Conservation (phyloP, 768 basidiomycete species). For the Boletus barrowsii region DNA sequence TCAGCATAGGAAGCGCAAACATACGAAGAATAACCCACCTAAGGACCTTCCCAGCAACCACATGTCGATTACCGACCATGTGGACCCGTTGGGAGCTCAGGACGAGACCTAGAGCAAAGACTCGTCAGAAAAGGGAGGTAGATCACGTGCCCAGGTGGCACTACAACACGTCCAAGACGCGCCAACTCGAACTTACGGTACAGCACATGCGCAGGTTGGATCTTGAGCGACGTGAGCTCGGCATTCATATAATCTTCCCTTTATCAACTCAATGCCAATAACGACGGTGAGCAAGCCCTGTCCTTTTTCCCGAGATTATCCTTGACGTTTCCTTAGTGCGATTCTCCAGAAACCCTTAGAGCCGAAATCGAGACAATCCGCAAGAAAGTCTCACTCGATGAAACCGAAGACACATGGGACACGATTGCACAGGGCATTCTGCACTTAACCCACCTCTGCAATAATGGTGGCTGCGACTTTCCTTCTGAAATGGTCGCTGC, state of each 20-base stretch:
- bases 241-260: not conserved
- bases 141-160: constrained; percentile 26
- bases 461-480: constrained; percentile 50
- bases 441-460: constrained; percentile 46
- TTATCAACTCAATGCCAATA: constrained; percentile 25
- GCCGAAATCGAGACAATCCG: constrained; percentile 43
- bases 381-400: constrained; percentile 43
- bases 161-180: constrained; percentile 21
- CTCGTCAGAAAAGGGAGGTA: too few species aligned
- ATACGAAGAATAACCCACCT: too few species aligned
- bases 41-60: too few species aligned
- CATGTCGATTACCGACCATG: too few species aligned
- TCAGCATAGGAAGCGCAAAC: too few species aligned
- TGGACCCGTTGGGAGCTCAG: too few species aligned
- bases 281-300: constrained; percentile 17
- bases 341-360: constrained; percentile 29
- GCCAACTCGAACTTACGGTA: not conserved
- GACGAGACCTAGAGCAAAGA: too few species aligned
- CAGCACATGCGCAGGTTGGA: constrained; percentile 6
- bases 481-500: constrained; percentile 48
- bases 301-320: not conserved
- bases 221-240: constrained; percentile 16
- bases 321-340: constrained; percentile 28
- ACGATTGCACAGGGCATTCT: constrained; percentile 50
- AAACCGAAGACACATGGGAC: constrained; percentile 84